Evolutionary conservation across 2,329 filamentous ascomycete species (phyloP).

Genomic region (Fusarium sp.): DNA sequence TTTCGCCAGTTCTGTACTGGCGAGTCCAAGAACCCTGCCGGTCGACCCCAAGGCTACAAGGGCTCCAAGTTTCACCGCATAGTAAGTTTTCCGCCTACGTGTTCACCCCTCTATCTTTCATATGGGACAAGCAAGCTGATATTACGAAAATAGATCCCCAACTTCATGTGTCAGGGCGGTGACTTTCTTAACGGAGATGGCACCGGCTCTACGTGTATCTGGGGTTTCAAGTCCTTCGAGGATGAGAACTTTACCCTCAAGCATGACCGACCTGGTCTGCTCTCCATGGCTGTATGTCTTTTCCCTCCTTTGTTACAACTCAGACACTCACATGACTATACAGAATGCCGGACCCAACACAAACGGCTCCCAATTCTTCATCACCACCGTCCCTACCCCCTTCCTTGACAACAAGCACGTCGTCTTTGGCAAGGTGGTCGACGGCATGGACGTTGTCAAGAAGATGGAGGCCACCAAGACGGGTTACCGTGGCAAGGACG

Average conservation of each 20-base stretch:
- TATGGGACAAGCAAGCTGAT: slow-evolving; percentile 17
- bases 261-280: slow-evolving; percentile 82
- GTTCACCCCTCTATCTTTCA: neutral
- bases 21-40: slow-evolving; percentile 82
- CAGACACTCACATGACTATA: neutral
- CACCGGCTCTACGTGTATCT: slow-evolving; percentile 88
- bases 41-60: slow-evolving; percentile 92
- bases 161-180: slow-evolving; percentile 98
- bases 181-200: slow-evolving; percentile 96
- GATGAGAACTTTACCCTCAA: slow-evolving; percentile 90
- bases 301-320: neutral
- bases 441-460: slow-evolving; percentile 88
- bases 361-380: slow-evolving; percentile 98
- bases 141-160: slow-evolving; percentile 75
- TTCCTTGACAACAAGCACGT: slow-evolving; percentile 95
- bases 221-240: slow-evolving; percentile 83
- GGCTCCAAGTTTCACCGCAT: slow-evolving; percentile 94
- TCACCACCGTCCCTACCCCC: slow-evolving; percentile 88
- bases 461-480: slow-evolving; percentile 95
- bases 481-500: slow-evolving; percentile 77
- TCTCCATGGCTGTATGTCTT: slow-evolving; percentile 91
- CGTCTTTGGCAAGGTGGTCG: slow-evolving; percentile 91
- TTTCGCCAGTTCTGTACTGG: slow-evolving; percentile 98
- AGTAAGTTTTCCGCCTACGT: slow-evolving; percentile 63
- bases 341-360: slow-evolving; percentile 92